Percentiles rank a stretch among this genome's conserved stretches.
These are phyloP conservation scores for Clitopilus hobsonii DNA, from an alignment of 768 basidiomycete species.

Conservation along the genomic window DNA sequence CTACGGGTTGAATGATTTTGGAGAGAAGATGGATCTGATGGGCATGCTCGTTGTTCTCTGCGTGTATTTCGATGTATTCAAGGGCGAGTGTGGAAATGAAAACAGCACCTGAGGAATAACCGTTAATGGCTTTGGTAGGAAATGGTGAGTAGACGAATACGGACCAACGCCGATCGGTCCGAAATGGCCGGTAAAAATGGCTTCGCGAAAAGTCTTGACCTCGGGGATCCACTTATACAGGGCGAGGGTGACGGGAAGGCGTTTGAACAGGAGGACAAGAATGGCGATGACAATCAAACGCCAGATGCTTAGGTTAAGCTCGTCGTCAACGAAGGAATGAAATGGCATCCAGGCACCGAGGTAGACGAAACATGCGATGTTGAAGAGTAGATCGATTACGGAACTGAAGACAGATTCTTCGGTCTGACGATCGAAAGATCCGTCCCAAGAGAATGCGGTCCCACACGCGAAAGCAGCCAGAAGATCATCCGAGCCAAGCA, in stretches of 20 bases:
- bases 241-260: constrained; percentile 79
- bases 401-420: constrained; percentile 94
- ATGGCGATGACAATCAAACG: constrained; percentile 80
- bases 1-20: constrained; percentile 84
- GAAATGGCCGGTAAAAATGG: constrained; percentile 93
- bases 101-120: constrained; percentile 56
- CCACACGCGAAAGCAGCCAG: constrained; percentile 94
- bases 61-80: constrained; percentile 42
- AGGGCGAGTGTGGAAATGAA: constrained; percentile 88
- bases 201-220: constrained; percentile 91
- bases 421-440: constrained; percentile 88
- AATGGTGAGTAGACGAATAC: constrained; percentile 13
- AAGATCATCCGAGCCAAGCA: constrained; percentile 93
- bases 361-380: constrained; percentile 91
- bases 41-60: constrained; percentile 30
- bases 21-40: constrained; percentile 63
- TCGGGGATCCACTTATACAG: constrained; percentile 94
- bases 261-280: constrained; percentile 73
- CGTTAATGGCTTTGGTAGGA: not conserved
- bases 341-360: constrained; percentile 99
- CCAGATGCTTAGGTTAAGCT: constrained; percentile 74
- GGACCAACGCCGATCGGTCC: constrained; percentile 80
- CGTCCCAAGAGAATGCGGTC: constrained; percentile 95
- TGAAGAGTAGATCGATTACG: constrained; percentile 95
- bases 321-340: constrained; percentile 60